Evolutionary conservation across 768 basidiomycete species (phyloP).

Genomic region (Mycena maculata): DNA sequence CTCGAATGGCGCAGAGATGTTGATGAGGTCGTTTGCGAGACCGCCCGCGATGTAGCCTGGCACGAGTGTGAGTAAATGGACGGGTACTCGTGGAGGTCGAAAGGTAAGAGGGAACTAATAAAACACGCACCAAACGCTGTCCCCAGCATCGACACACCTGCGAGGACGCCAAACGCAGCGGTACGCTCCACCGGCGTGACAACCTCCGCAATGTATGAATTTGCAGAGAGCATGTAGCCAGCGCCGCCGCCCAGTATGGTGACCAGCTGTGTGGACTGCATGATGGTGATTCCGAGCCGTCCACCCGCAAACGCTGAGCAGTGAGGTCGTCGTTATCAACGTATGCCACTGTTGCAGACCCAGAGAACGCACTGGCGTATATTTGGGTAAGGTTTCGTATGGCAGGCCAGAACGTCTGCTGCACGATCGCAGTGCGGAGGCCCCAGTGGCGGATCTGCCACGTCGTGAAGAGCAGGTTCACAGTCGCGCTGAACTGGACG

Average conservation of each 20-base stretch:
- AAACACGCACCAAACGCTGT: slow-evolving; percentile 23
- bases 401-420: slow-evolving; percentile 35
- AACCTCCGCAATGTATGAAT: slow-evolving; percentile 32
- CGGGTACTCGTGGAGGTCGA: too few relatives aligned
- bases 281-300: slow-evolving; percentile 27
- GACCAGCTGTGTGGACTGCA: slow-evolving; percentile 31
- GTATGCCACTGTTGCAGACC: too few relatives aligned
- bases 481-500: slow-evolving; percentile 24
- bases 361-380: slow-evolving; percentile 25
- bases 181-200: slow-evolving; percentile 25
- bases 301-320: slow-evolving; percentile 22
- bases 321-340: not conserved
- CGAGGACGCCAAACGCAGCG: slow-evolving; percentile 31
- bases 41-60: slow-evolving; percentile 31
- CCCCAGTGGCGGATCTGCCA: slow-evolving; percentile 34
- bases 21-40: slow-evolving; percentile 13
- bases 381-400: slow-evolving; percentile 30
- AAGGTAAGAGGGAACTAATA: too few relatives aligned
- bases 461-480: slow-evolving; percentile 31
- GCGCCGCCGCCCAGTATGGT: slow-evolving; percentile 31
- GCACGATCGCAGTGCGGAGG: slow-evolving; percentile 23
- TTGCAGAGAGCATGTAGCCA: slow-evolving; percentile 25
- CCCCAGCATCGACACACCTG: slow-evolving; percentile 28
- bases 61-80: too few relatives aligned
- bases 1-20: slow-evolving; percentile 26